Evolutionary conservation across 768 basidiomycete species (phyloP).

Genomic region (Tulasnella sp.): DNA sequence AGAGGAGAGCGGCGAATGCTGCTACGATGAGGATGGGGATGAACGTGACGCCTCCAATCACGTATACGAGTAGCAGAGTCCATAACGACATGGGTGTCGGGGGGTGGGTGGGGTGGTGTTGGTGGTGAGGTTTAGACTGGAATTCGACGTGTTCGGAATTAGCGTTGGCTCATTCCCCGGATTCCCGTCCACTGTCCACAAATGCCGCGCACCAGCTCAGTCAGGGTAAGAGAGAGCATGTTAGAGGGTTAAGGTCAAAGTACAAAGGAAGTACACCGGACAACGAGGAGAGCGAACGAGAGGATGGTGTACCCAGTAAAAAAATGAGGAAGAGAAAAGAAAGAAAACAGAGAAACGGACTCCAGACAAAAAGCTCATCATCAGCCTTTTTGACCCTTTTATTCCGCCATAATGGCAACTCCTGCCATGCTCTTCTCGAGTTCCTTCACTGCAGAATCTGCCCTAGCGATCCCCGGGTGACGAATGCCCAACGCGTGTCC

Average conservation of each 20-base stretch:
- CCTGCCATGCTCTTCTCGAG: constrained; percentile 78
- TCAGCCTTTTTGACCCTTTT: constrained; percentile 18
- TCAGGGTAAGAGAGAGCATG: neutral
- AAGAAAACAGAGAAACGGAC: neutral
- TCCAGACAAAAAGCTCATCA: neutral
- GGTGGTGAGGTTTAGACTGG: constrained; percentile 1
- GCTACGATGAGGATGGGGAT: constrained; percentile 72
- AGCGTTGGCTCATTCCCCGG: neutral
- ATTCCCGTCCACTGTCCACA: neutral
- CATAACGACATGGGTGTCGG: constrained; percentile 24
- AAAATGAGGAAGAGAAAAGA: neutral
- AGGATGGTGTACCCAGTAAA: constrained; percentile 24
- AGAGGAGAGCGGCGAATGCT: constrained; percentile 64
- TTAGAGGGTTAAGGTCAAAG: constrained; percentile 12
- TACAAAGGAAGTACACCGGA: constrained; percentile 16
- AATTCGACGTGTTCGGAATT: constrained; percentile 21
- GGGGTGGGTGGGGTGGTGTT: constrained; percentile 17
- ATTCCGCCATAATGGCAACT: constrained; percentile 69
- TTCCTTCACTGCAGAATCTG: constrained; percentile 48
- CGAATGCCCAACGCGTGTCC: constrained; percentile 82
- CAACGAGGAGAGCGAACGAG: constrained; percentile 19
- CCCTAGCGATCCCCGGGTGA: constrained; percentile 65
- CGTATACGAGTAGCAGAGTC: constrained; percentile 78
- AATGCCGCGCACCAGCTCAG: neutral
- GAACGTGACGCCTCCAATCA: constrained; percentile 89